Conservation (phyloP, 2,329 filamentous ascomycete species). For the Sclerotinia nivalis region DNA sequence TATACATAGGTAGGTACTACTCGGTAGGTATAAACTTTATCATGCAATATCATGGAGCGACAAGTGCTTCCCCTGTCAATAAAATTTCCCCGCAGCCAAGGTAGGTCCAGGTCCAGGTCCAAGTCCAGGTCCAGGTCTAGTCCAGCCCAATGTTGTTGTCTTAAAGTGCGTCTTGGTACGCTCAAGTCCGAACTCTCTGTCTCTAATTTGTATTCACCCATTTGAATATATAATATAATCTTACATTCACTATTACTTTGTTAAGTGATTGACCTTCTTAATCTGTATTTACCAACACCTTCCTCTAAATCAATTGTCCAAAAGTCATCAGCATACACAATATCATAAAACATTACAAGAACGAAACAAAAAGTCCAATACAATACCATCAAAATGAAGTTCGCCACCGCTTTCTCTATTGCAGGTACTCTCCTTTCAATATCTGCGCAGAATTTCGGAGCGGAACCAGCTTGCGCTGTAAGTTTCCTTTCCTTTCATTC, state of each 20-base stretch:
- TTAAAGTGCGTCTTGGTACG: background rate
- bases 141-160: too few species aligned
- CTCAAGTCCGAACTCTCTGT: background rate
- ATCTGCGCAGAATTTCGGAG: slow-evolving; percentile 4
- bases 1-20: too few species aligned
- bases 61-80: background rate
- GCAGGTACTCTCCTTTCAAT: background rate
- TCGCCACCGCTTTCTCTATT: background rate
- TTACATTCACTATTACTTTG: background rate
- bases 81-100: background rate
- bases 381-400: slow-evolving; percentile 13
- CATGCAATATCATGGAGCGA: background rate
- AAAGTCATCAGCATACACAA: background rate
- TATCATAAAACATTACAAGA: background rate
- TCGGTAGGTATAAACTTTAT: background rate
- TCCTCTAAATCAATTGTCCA: background rate
- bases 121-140: too few species aligned
- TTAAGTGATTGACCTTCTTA: background rate
- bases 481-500: background rate
- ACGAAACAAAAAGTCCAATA: too few species aligned
- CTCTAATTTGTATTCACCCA: background rate
- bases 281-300: background rate
- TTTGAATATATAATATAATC: background rate
- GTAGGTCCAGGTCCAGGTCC: background rate
- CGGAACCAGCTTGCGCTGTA: slow-evolving; percentile 20